Base-by-base conservation (phyloP, 2,329 filamentous ascomycete genomes). In the Blastomyces emzantsi region DNA sequence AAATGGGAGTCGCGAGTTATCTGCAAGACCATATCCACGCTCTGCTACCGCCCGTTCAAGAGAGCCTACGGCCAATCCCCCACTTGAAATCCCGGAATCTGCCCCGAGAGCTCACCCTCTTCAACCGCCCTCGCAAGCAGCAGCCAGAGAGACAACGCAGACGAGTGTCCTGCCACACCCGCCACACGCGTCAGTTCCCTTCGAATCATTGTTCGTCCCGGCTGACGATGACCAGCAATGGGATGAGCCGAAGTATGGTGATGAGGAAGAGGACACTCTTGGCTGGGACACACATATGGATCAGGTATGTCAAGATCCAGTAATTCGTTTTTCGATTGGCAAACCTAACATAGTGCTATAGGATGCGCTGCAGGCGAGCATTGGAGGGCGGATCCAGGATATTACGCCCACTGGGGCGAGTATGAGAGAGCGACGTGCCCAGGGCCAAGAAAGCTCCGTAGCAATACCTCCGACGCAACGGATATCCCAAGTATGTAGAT, bases 271-370 rank as follows among this genome's bases (percentile, higher is more conserved):
- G 69, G 85, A 87, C 71, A 83, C 82, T 62, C 78, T 87, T 57
- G 83, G 84, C 2, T 87, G 85, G 83, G 83, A 87, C 71, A 80
- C 82, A 39, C 83, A 79, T 68, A 81, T 80, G 33, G 79, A 82
- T 54, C 71, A 78, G 68, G 79, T 81, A 71, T 70, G 74, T 67
- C 5, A 41, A 30, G 22, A 25, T 22, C 4, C 30, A 60, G 36
- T 52, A 59, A 67, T 47, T n/a, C n/a, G 33, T 60, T 52, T 43
- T 49, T 15, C 33, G 47, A 43, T 15, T 43, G 4, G 22, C 19
- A 51, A 13, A n/a, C 28, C 62, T 63, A 36, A 49, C 63, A 36
- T 17, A 63, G 54, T 39, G 19, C 22, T 63, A 7, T 62, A 75
- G 69, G 72, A 73, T 51, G 71, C 73, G 17, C 71, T 71, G 58